Evolutionary conservation across 73 alveolate species (phyloP).

Genomic region (Halteria grandinella): DNA sequence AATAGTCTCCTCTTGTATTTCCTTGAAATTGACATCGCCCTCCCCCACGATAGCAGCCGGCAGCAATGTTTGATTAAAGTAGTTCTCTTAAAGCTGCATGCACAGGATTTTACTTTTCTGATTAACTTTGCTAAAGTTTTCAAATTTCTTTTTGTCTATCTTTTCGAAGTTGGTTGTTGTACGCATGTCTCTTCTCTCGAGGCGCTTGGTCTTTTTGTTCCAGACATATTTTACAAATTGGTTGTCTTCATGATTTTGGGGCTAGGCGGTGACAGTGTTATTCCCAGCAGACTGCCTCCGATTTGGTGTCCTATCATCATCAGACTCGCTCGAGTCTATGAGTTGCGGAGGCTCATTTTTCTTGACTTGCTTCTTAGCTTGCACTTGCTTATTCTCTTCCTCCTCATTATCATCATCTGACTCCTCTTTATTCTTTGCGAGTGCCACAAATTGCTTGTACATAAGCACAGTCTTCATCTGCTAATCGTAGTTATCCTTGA

Average conservation of each 20-base stretch:
- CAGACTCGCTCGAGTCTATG: no score
- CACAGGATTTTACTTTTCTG: conserved; percentile 27
- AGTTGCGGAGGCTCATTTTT: no score
- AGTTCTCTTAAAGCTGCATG: conserved; percentile 25
- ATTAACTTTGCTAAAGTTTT: conserved; percentile 27
- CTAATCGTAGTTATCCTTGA: not conserved
- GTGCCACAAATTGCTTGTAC: conserved; percentile 5
- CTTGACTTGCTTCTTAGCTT: no score
- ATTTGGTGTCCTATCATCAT: not conserved
- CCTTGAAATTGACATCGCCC: not conserved
- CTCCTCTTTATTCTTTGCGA: conserved; percentile 24
- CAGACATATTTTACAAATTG: conserved; percentile 25
- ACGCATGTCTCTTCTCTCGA: conserved; percentile 43
- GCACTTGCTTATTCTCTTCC: not conserved
- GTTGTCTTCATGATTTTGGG: no score
- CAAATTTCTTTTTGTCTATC: conserved; percentile 26
- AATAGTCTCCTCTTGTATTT: no score
- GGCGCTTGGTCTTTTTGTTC: conserved; percentile 41
- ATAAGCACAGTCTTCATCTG: conserved; percentile 24
- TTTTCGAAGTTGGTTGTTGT: not conserved
- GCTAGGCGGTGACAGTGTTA: no score
- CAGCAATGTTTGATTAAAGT: conserved; percentile 12
- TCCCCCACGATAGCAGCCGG: conserved; percentile 12
- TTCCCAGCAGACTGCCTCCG: not conserved
- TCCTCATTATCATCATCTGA: not conserved